Evolutionary conservation across 345 rosid species (phyloP), one percentile per base, ranked within the genome.

Genomic region (Aquilaria malaccensis): DNA sequence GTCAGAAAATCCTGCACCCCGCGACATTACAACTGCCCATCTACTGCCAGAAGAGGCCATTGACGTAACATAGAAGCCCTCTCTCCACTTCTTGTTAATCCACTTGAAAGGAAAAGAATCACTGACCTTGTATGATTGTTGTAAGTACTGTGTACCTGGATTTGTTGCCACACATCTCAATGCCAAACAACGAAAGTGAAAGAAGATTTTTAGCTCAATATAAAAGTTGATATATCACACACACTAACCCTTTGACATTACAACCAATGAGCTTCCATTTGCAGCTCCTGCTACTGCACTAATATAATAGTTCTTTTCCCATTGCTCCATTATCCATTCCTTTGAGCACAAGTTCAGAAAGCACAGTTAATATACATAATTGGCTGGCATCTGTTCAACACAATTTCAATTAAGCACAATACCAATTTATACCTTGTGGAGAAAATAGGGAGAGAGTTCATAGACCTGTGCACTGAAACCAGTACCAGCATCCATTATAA

Each of bases 311-410:
- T 82, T 86, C 76, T 88, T 90, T 66, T 90, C 99, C 99, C 99
- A 94, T 55, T 94, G 92, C 55, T 85, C 97, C 99, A 94, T 90
- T 73, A 94, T 94, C 99, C 99, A 94, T 62, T 94, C 99, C 99
- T 94, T 65, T 64, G 74, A 15, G 62, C 46, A 63, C 51, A 58
- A 56, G 31, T 45, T 46, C 7, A 68, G 45, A 58, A 61, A 10
- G 50, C 57, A 53, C 45, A 51, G 30, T 31, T 62, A 33, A 33
- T 2, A 22, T 33, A 37, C 43, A 37, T 32, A 65, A 48, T 55
- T 50, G 2, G 33, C 11, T 62, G 2, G 58, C 30, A 52, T 43
- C 33, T 37, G 43, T 15, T 49, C 33, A 56, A 45, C 33, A 30
- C 12, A 45, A 67, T 52, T 55, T 55, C 62, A 55, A 33, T n/a